These are phyloP conservation scores for Pseudocohnilembus persalinus DNA, from an alignment of 169 alveolate species.

Conservation along the genomic window DNA sequence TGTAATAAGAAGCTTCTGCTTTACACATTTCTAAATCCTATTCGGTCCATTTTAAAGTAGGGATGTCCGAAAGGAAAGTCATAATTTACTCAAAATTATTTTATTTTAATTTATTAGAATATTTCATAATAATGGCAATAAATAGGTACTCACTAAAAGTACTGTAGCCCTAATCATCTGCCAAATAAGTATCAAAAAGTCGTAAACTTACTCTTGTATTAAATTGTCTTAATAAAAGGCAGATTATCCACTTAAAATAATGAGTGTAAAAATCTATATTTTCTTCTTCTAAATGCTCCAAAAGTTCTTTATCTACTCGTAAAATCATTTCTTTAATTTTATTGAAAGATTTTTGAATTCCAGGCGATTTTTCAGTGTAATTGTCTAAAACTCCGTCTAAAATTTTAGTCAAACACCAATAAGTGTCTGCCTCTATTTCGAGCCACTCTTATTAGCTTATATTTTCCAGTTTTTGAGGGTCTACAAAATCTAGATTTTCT, in stretches of 20 bases:
- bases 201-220: slow-evolving; percentile 56
- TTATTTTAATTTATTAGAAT: slow-evolving; percentile 62
- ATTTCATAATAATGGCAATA: slow-evolving; percentile 67
- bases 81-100: slow-evolving; percentile 63
- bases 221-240: slow-evolving; percentile 75
- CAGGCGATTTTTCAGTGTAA: slow-evolving; percentile 76
- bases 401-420: slow-evolving; percentile 69
- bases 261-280: slow-evolving; percentile 65
- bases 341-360: slow-evolving; percentile 61
- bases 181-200: slow-evolving; percentile 75
- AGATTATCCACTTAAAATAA: slow-evolving; percentile 79
- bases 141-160: slow-evolving; percentile 69
- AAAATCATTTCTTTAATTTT: slow-evolving; percentile 63
- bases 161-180: slow-evolving; percentile 78
- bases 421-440: slow-evolving; percentile 59
- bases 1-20: slow-evolving; percentile 51
- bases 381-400: slow-evolving; percentile 75
- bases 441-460: slow-evolving; percentile 39
- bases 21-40: slow-evolving; percentile 55
- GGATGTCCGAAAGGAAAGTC: slow-evolving; percentile 67
- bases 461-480: slow-evolving; percentile 19
- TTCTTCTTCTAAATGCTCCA: slow-evolving; percentile 51
- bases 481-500: slow-evolving; percentile 24
- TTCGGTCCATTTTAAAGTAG: slow-evolving; percentile 67
- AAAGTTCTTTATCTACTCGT: slow-evolving; percentile 59